Evolutionary conservation across 1,284 basidiomycete genomes (phyloP).

Genomic region (Thelephora terrestris): DNA sequence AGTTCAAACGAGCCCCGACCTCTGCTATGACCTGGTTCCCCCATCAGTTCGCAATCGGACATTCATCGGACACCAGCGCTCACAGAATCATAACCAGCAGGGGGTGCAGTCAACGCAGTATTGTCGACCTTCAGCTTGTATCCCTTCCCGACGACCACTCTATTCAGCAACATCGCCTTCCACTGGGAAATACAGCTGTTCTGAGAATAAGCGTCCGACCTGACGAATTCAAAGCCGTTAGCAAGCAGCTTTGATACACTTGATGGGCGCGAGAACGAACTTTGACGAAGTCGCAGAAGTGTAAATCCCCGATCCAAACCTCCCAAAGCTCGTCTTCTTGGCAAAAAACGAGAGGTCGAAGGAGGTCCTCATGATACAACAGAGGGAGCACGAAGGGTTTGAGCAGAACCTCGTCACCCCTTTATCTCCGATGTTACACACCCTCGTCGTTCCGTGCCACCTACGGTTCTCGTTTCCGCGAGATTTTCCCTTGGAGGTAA

Average conservation of each 20-base stretch:
- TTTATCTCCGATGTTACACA: conserved; percentile 51
- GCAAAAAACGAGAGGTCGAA: conserved; percentile 49
- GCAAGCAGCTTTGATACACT: not conserved
- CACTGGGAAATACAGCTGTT: conserved; percentile 38
- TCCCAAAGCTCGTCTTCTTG: conserved; percentile 57
- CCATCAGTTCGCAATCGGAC: no score
- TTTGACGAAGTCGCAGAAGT: conserved; percentile 53
- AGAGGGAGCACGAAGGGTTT: conserved; percentile 44
- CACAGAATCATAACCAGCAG: conserved; percentile 40
- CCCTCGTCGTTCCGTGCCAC: conserved; percentile 44
- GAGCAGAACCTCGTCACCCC: conserved; percentile 43
- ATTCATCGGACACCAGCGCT: not conserved
- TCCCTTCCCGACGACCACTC: conserved; percentile 56
- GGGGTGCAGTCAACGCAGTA: conserved; percentile 38
- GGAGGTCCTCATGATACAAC: conserved; percentile 47
- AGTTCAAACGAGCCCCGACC: conserved; percentile 7
- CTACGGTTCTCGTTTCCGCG: conserved; percentile 53
- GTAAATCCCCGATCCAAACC: conserved; percentile 53
- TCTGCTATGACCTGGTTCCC: conserved; percentile 8
- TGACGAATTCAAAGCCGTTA: conserved; percentile 13
- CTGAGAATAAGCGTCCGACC: conserved; percentile 53
- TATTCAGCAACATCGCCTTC: conserved; percentile 56
- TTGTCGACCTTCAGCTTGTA: conserved; percentile 48
- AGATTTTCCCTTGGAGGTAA: conserved; percentile 36
- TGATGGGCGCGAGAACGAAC: conserved; percentile 20